phyloP scores from a whole-genome alignment of 2,329 filamentous ascomycete genomes.

The Paecilomyces sp. region DNA sequence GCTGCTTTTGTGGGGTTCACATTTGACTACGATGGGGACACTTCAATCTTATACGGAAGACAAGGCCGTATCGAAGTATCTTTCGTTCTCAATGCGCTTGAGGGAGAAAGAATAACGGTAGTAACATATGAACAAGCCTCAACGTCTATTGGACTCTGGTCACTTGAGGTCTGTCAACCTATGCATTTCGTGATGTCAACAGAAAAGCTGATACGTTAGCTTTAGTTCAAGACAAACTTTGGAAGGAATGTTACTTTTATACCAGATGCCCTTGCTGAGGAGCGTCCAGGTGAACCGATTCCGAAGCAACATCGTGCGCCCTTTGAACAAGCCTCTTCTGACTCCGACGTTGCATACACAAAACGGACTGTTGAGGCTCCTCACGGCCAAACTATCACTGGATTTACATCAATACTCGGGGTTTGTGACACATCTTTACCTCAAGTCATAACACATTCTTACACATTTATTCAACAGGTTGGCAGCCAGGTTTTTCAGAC shows the following conservation, averaged over 20 bases:
- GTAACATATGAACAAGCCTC: background rate
- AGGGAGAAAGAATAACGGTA: background rate
- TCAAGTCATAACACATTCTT: too few relatives aligned
- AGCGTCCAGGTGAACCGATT: background rate
- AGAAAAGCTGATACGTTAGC: background rate
- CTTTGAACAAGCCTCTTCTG: background rate
- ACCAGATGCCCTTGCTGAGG: background rate
- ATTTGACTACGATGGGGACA: background rate
- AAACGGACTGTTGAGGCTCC: background rate
- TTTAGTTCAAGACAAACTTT: slow-evolving; percentile 1
- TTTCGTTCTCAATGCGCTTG: background rate
- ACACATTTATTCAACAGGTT: too few relatives aligned
- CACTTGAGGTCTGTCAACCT: background rate
- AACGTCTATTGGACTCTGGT: background rate
- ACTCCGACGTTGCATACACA: background rate
- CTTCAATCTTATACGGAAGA: background rate
- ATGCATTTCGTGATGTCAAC: background rate
- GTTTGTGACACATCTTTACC: background rate
- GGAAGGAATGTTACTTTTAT: background rate
- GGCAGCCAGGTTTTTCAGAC: too few relatives aligned
- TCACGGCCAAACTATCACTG: slow-evolving; percentile 1
- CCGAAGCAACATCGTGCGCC: background rate
- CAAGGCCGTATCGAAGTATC: background rate
- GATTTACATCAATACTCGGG: slow-evolving; percentile 2
- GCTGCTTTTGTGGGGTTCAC: background rate